Conservation (phyloP, 208 protist genomes). For the Acanthamoeba culbertsoni region DNA sequence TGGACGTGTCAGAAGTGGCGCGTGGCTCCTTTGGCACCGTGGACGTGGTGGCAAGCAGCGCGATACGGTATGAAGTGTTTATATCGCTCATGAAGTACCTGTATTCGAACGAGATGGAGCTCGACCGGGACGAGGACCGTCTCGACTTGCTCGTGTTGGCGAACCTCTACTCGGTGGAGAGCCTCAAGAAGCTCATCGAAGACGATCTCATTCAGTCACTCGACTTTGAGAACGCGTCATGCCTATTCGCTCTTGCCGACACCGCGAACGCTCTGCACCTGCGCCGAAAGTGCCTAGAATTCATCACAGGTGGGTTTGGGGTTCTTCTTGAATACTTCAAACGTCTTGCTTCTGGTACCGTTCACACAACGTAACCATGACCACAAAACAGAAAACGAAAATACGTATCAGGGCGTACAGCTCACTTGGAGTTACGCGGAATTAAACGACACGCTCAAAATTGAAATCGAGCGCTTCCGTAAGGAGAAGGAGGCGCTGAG, state of each 20-base stretch:
- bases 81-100: slow-evolving; percentile 33
- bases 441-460: background rate
- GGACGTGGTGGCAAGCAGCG: background rate
- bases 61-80: slow-evolving; percentile 18
- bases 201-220: slow-evolving; percentile 10
- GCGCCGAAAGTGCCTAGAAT: background rate
- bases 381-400: background rate
- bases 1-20: background rate
- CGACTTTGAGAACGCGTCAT: slow-evolving; percentile 49
- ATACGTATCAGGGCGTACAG: background rate
- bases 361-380: background rate
- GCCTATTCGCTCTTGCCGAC: slow-evolving; percentile 43
- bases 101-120: slow-evolving; percentile 43
- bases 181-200: slow-evolving; percentile 52
- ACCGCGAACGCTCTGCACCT: background rate
- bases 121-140: slow-evolving; percentile 30
- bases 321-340: background rate
- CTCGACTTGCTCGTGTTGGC: slow-evolving; percentile 56
- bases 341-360: too few relatives aligned
- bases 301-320: slow-evolving; percentile 6
- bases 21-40: background rate
- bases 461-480: background rate
- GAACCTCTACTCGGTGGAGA: slow-evolving; percentile 55
- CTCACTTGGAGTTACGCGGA: slow-evolving; percentile 16
- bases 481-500: background rate